Percentiles rank a stretch among this genome's conserved stretches.
Conservation (phyloP, 768 basidiomycete species). For the Phlegmacium glaucopus region DNA sequence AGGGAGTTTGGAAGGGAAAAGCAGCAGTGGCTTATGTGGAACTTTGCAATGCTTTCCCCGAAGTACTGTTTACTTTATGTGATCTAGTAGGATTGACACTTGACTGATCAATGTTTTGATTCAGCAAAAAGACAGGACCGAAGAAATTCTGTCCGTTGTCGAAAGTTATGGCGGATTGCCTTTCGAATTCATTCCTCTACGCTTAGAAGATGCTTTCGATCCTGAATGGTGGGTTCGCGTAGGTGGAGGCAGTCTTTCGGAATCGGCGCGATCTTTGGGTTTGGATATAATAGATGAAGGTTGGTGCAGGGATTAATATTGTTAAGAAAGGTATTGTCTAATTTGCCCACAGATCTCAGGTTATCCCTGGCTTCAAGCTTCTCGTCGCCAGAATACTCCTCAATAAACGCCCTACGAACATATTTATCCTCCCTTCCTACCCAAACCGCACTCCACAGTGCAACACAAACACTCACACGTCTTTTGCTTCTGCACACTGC, state of each 20-base stretch:
- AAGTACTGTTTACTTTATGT: conserved; percentile 38
- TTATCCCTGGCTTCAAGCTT: conserved; percentile 17
- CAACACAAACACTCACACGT: conserved; percentile 58
- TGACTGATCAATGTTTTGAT: conserved; percentile 5
- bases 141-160: conserved; percentile 46
- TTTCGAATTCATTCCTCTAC: conserved; percentile 58
- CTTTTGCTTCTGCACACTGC: conserved; percentile 72
- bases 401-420: conserved; percentile 32
- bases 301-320: conserved; percentile 12
- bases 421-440: conserved; percentile 73
- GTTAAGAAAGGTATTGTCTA: neutral
- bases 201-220: conserved; percentile 76
- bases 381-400: conserved; percentile 20
- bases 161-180: conserved; percentile 32
- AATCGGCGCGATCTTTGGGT: conserved; percentile 22
- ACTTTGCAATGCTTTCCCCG: conserved; percentile 54
- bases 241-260: conserved; percentile 26
- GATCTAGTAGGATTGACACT: conserved; percentile 7
- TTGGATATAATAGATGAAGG: conserved; percentile 57
- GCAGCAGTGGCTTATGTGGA: conserved; percentile 71
- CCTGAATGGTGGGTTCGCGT: conserved; percentile 58
- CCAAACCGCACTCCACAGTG: conserved; percentile 59
- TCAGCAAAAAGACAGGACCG: conserved; percentile 54
- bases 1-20: conserved; percentile 52
- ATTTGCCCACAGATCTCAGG: conserved; percentile 26